Evolutionary conservation across 768 basidiomycete genomes (phyloP), one percentile per base, ranked within the genome.

Genomic region (Zangia roseola): DNA sequence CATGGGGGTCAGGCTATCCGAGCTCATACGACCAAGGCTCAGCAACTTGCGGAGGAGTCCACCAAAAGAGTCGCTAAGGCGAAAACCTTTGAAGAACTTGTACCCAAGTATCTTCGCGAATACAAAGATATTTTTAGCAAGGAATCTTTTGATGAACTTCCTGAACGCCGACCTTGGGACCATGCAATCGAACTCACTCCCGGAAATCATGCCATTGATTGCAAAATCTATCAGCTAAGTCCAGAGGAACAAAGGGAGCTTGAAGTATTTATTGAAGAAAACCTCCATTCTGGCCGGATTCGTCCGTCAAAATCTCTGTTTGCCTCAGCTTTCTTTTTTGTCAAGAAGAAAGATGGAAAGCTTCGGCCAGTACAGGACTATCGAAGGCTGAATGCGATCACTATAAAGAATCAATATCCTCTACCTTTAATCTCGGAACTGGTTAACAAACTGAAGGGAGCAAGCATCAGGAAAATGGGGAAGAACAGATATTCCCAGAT

Each of bases 251-350:
- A 65, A 34, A 7, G 37, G 10, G 57, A 54, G 13, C 28, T 64
- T 1, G 43, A 62, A 17, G 23, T 13, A 0, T 64, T 68, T 49
- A 30, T 64, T 7, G 53, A 68, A 10, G 63, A 68, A 23, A 57
- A 63, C 10, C 45, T 64, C 1, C 20, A 6, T 0, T 58, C 48
- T 19, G 40, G 40, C 12, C 4, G 28, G 5, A 41, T 41, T 28
- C 28, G 17, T 28, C 40, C 26, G 4, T 41, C 40, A 2, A 41
- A 41, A 17, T 41, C 28, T 5, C 40, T 28, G 5, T 41, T 41
- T 30, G 40, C 28, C 20, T 41, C 40, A 28, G 17, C 40, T 41
- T 41, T n/a, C n/a, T n/a, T n/a, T n/a, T n/a, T n/a, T n/a, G n/a
- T n/a, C n/a, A n/a, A 41, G 21, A 41, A 41, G 40, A 41, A 41